Evolutionary conservation across 208 protist species (phyloP), one percentile per base, ranked within the genome.

Genomic region (Acanthamoeba castellanii): DNA sequence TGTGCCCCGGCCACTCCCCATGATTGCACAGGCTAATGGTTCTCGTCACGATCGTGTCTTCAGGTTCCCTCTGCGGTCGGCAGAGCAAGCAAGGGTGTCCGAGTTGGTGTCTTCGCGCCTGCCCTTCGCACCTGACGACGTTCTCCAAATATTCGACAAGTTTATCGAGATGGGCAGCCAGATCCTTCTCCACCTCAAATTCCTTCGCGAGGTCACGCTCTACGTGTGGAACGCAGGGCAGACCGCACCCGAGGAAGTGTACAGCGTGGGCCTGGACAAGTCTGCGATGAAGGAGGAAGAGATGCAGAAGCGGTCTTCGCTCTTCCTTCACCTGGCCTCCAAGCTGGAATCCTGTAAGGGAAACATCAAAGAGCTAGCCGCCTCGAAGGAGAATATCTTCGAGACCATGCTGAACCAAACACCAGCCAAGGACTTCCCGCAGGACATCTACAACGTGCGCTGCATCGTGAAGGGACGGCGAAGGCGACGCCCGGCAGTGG

Each of bases 131-230:
- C 22, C 42, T 1, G 57, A 66, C 32, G 85, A 92, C 61, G 57
- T 92, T 1, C 18, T 72, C 55, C 30, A 45, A 13, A 92, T 92
- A 14, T 92, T 92, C 55, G 34, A 92, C 52, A 66, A 92, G 85
- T 72, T 92, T 25, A 70, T 92, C 14, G 85, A 70, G 16, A 27
- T 92, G n/a, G 85, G 85, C n/a, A 92, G 85, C 55, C 85, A 92
- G 57, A 70, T 92, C 16, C 18, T 92, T 30, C 61, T 92, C 16
- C n/a, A 92, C n/a, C 61, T 92, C 34, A 92, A 72, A 32, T 92
- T 92, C 85, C 59, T 92, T 14, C 52, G 45, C 6, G 61, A 72
- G 59, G 37, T 92, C n/a, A 61, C 45, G 45, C 57, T 92, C 34
- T 70, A 45, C 85, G 42, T 92, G 30, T 92, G 85, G 85, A 66